Evolutionary conservation across 202 grass and related monocot species (phyloP).

Genomic region (Musa balbisiana): DNA sequence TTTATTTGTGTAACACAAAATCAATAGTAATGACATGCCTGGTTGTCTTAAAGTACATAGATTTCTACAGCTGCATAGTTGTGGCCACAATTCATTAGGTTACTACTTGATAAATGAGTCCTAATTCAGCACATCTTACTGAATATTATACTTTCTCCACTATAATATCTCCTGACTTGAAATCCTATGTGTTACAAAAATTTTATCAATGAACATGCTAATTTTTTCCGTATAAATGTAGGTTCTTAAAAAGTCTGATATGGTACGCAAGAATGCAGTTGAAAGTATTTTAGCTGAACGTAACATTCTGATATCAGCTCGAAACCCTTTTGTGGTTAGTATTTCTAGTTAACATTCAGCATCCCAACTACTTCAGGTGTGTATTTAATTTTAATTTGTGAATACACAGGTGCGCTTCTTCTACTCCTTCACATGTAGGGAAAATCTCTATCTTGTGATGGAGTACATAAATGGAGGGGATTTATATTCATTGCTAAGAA

Average conservation of each 20-base stretch:
- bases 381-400: constrained; percentile 26
- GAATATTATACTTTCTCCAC: too few relatives aligned
- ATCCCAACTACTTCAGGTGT: constrained; percentile 2
- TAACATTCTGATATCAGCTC: constrained; percentile 74
- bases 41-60: too few relatives aligned
- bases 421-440: constrained; percentile 99
- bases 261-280: constrained; percentile 91
- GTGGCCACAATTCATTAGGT: background rate
- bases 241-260: constrained; percentile 90
- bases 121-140: too few relatives aligned
- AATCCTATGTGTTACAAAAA: background rate
- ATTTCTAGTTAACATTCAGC: constrained; percentile 13
- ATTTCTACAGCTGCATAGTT: background rate
- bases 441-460: constrained; percentile 98
- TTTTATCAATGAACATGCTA: background rate
- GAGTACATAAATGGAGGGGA: constrained; percentile 96
- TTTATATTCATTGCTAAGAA: constrained; percentile 85
- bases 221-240: constrained; percentile 6
- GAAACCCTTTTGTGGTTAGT: constrained; percentile 73
- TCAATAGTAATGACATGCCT: too few relatives aligned
- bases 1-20: too few relatives aligned
- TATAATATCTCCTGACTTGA: background rate
- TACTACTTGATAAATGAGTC: too few relatives aligned
- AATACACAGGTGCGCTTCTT: constrained; percentile 74
- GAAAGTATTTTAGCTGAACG: constrained; percentile 86